A percentile compares a stretch with the other conserved stretches of the same genome.
These are phyloP conservation scores for Plasmodium vinckei DNA, from an alignment of 169 alveolate genomes.

Conservation along the genomic window DNA sequence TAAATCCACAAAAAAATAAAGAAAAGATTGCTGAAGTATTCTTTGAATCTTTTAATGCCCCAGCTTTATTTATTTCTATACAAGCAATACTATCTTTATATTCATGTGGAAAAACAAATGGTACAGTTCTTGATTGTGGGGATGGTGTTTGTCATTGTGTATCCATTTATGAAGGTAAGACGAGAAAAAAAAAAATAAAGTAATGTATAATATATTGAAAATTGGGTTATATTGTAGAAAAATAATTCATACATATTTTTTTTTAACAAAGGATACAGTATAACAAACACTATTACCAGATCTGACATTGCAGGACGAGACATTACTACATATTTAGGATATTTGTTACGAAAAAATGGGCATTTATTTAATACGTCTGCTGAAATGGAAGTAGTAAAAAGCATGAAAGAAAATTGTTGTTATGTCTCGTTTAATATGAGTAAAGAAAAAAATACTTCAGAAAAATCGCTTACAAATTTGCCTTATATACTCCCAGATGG, in stretches of 20 bases:
- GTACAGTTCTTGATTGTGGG: conserved; percentile 88
- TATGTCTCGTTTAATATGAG: conserved; percentile 77
- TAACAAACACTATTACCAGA: conserved; percentile 74
- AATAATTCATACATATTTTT: conserved; percentile 3
- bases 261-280: conserved; percentile 37
- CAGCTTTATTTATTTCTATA: conserved; percentile 84
- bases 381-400: conserved; percentile 82
- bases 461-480: conserved; percentile 37
- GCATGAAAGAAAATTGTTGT: conserved; percentile 83
- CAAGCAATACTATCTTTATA: conserved; percentile 85
- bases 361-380: conserved; percentile 78
- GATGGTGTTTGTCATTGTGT: conserved; percentile 87
- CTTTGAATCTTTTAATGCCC: conserved; percentile 86
- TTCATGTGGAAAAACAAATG: conserved; percentile 88
- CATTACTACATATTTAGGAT: conserved; percentile 80
- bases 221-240: background rate
- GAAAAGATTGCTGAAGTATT: conserved; percentile 85
- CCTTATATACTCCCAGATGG: conserved; percentile 82
- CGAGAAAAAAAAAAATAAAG: background rate
- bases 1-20: conserved; percentile 80
- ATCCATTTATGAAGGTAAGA: conserved; percentile 85
- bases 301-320: conserved; percentile 83
- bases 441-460: conserved; percentile 74
- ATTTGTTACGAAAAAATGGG: conserved; percentile 78
- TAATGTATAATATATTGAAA: background rate